These are phyloP conservation scores for Kluyveromyces sp. DNA, from an alignment of 1,139 yeast species.

Conservation along the genomic window DNA sequence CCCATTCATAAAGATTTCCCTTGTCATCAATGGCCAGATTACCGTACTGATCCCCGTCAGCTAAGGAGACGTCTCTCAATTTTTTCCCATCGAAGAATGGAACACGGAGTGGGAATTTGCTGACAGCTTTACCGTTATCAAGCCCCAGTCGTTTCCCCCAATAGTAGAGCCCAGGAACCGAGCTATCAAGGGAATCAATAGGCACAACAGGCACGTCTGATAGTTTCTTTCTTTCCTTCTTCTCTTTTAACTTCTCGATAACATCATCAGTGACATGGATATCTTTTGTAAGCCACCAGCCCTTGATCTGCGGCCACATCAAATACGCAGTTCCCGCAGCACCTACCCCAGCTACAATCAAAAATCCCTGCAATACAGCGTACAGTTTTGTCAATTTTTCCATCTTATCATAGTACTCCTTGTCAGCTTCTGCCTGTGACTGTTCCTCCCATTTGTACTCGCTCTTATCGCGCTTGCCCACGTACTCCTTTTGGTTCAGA, in stretches of 20 bases:
- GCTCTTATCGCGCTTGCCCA: constrained; percentile 17
- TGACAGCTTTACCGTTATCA: constrained; percentile 27
- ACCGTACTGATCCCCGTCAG: constrained; percentile 40
- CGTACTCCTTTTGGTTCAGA: constrained; percentile 19
- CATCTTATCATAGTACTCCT: constrained; percentile 15
- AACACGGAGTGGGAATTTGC: constrained; percentile 52
- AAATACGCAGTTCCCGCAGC: constrained; percentile 19
- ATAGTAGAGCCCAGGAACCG: constrained; percentile 45
- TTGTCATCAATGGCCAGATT: constrained; percentile 53
- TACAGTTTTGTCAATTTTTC: constrained; percentile 20
- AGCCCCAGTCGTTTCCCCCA: constrained; percentile 44
- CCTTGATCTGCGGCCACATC: constrained; percentile 24
- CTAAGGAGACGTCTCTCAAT: constrained; percentile 52
- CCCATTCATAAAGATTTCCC: constrained; percentile 77
- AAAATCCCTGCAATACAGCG: constrained; percentile 22
- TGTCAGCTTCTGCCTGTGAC: constrained; percentile 15
- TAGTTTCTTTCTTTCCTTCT: constrained; percentile 15
- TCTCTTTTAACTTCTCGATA: constrained; percentile 14
- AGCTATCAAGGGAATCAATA: constrained; percentile 30
- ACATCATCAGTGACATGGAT: constrained; percentile 16
- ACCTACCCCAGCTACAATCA: constrained; percentile 19
- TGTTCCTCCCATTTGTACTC: constrained; percentile 18
- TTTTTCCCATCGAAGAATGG: constrained; percentile 55
- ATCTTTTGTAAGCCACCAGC: constrained; percentile 21
- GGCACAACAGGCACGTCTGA: constrained; percentile 25